A percentile compares a stretch with the other conserved stretches of the same genome.
phyloP scores from a whole-genome alignment of 805 yeast species.

The Scheffersomyces ergatensis region DNA sequence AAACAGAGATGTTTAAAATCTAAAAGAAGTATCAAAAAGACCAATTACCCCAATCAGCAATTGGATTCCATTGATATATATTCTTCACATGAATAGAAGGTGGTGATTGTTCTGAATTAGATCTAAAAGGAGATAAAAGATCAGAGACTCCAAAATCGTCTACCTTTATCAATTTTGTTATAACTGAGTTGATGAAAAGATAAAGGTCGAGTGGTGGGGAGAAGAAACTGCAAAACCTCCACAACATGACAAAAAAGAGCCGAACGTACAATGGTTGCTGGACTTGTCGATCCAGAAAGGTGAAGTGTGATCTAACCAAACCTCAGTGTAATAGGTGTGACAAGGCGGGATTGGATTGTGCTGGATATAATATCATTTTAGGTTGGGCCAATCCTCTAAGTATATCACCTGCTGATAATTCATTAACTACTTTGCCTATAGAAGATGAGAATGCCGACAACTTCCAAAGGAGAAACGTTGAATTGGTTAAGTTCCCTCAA shows the following conservation, averaged over 20 bases:
- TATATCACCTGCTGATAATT: conserved; percentile 15
- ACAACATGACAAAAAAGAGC: conserved; percentile 18
- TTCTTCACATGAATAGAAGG: too few relatives aligned
- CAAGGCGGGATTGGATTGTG: conserved; percentile 44
- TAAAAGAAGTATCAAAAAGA: too few relatives aligned
- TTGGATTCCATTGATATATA: too few relatives aligned
- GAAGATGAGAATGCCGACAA: conserved; percentile 17
- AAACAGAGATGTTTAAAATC: too few relatives aligned
- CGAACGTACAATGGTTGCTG: conserved; percentile 52
- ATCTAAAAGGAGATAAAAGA: too few relatives aligned
- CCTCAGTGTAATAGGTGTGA: conserved; percentile 48
- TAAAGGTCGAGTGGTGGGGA: too few relatives aligned
- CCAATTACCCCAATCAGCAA: too few relatives aligned
- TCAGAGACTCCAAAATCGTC: too few relatives aligned
- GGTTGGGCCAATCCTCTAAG: conserved; percentile 46
- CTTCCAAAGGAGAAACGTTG: conserved; percentile 46
- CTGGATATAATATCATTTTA: conserved; percentile 48
- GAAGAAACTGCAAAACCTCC: neutral
- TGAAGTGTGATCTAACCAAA: conserved; percentile 48
- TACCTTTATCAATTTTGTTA: too few relatives aligned
- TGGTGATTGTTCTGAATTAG: too few relatives aligned
- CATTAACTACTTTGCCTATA: conserved; percentile 14
- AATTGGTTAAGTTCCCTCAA: conserved; percentile 39
- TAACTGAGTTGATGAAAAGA: too few relatives aligned
- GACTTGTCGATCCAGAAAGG: conserved; percentile 53